Evolutionary conservation across 805 yeast genomes (phyloP).

Genomic region (Grigorovia transvaalensis): DNA sequence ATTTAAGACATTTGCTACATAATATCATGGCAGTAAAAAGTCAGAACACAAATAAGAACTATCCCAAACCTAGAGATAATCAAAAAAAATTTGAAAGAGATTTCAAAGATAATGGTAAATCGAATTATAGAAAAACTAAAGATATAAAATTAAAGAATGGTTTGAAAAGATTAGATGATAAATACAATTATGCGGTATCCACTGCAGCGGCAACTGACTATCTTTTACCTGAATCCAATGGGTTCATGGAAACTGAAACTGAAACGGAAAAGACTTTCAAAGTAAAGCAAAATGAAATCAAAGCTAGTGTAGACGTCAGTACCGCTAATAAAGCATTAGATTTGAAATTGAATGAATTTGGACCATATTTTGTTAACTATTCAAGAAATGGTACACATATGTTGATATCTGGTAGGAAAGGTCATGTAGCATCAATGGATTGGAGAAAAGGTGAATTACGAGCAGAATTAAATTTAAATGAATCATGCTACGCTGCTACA

Average conservation of each 20-base stretch:
- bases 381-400: constrained; percentile 81
- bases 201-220: constrained; percentile 83
- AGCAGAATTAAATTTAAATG: constrained; percentile 76
- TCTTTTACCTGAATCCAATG: constrained; percentile 72
- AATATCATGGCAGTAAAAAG: too few species aligned
- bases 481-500: constrained; percentile 83
- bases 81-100: constrained; percentile 28
- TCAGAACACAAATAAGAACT: constrained; percentile 3
- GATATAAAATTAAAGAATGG: constrained; percentile 57
- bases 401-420: constrained; percentile 78
- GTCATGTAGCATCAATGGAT: constrained; percentile 92
- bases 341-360: constrained; percentile 62
- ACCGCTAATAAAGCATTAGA: constrained; percentile 71
- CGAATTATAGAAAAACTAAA: constrained; percentile 28
- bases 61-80: constrained; percentile 20
- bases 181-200: constrained; percentile 66
- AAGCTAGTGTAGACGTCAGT: constrained; percentile 59
- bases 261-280: constrained; percentile 84
- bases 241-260: constrained; percentile 86
- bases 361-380: constrained; percentile 78
- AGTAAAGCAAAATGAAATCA: constrained; percentile 72
- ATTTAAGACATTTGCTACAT: background rate
- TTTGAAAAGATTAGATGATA: constrained; percentile 55
- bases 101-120: constrained; percentile 5
- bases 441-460: constrained; percentile 82